A percentile compares a stretch with the other conserved stretches of the same genome.
These are phyloP conservation scores for Raphanus hybrid DNA, from an alignment of 441 rosid genomes.

Conservation along the genomic window DNA sequence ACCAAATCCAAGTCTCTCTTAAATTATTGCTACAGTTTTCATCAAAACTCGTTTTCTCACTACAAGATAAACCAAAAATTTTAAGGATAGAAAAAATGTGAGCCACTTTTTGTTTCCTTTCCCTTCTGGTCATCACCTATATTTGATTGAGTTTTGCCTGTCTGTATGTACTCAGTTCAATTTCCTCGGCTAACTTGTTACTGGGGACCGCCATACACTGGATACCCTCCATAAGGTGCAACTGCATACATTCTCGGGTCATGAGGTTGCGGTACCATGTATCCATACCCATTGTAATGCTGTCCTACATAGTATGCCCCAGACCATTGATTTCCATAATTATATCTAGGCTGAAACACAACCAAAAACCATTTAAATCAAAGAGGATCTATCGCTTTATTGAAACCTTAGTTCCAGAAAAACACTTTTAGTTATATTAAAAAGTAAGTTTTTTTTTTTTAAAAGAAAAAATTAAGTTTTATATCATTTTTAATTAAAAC, in stretches of 20 bases:
- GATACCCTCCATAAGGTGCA: constrained; percentile 75
- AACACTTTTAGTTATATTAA: neutral
- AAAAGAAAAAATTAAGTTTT: neutral
- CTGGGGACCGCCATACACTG: constrained; percentile 79
- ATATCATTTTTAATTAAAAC: neutral
- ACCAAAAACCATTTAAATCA: constrained; percentile 2
- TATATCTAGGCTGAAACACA: constrained; percentile 60
- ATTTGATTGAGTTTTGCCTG: constrained; percentile 37
- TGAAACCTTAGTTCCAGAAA: neutral
- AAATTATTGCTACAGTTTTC: constrained; percentile 39
- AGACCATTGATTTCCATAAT: constrained; percentile 75
- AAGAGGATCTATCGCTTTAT: neutral
- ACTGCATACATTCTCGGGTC: constrained; percentile 79
- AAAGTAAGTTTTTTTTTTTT: neutral
- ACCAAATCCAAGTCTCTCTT: constrained; percentile 30
- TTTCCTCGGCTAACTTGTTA: constrained; percentile 88
- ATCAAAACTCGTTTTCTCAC: constrained; percentile 66
- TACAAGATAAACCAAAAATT: constrained; percentile 29
- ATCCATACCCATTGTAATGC: constrained; percentile 74
- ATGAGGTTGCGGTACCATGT: constrained; percentile 65
- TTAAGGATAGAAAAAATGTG: constrained; percentile 22
- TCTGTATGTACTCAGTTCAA: constrained; percentile 41
- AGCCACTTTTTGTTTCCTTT: constrained; percentile 18
- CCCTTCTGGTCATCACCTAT: constrained; percentile 35
- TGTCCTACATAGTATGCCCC: constrained; percentile 81